Base-by-base conservation (phyloP, 345 rosid species). In the Durio zibethinus region DNA sequence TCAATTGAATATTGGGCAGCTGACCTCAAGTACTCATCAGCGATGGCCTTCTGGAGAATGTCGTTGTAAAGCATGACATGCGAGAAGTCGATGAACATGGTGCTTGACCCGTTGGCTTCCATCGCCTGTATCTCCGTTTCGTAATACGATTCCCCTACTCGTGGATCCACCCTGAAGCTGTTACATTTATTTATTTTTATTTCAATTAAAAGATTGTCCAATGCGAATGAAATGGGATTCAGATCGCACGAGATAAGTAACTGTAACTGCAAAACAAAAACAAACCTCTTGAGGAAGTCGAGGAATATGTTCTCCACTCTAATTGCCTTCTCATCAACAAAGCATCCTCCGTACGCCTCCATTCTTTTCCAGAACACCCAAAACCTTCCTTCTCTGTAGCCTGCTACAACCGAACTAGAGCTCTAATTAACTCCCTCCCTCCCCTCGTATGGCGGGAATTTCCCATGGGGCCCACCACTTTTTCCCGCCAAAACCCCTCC, bases 41-140 rank as follows among this genome's bases (percentile, higher is more conserved):
- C 90, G 0, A 93, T 89, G 61, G 97, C 92, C 74, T 86, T 88
- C 79, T 96, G 98, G 56, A 96, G 98, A 73, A 87, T 72, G 76
- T 96, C 96, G 72, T 86, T 92, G 73, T 81, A 91, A 53, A 71
- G 84, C 99, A 96, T 93, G 35, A 93, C 94, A 82, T 93, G 95
- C 60, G 94, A 82, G 89, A 93, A 96, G 84, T 96, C 95, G 71
- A 93, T 85, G 83, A 89, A 93, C 88, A 93, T 90, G 75, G 97
- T 96, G 40, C 82, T 87, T 0, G 97, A 92, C 79, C 94, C 99
- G 69, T 81, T 88, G 61, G 86, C 87, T 72, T 77, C 83, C 86
- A 93, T 96, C 3, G 87, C 88, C 27, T 90, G 97, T 33, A 91
- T 83, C 90, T 96, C 97, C 27, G 86, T 81, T 72, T 86, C 93